Evolutionary conservation across 352 stramenopile species (phyloP), one percentile per base, ranked within the genome.

Genomic region (Phytophthora cactorum): DNA sequence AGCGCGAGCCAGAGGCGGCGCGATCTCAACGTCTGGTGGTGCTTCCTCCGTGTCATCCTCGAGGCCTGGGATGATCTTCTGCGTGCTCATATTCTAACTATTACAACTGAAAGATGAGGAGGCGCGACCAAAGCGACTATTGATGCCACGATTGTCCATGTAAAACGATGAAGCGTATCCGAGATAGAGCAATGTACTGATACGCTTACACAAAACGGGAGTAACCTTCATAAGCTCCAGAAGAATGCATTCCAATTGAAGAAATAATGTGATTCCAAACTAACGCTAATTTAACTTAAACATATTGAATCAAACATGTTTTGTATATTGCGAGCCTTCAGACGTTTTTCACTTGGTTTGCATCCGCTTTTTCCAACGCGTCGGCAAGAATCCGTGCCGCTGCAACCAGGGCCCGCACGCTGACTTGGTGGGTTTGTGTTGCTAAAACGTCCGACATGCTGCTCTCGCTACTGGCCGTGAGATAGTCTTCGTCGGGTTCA

Each of bases 361-460:
- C 39, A 10, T 74, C 71, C 38, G 62, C 69, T 43, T 76, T 65
- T 47, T 86, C 79, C 5, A 86, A 51, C 8, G 72, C 63, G 17
- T 86, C 77, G 0, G 79, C 77, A 28, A 88, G 77, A 25, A 84
- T 61, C 28, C 77, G 63, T 11, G 77, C 73, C 11, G 83, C 72
- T 1, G 67, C 68, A 34, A 88, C 68, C 11, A 88, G 49, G 17
- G 75, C 78, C 25, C 59, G 63, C 4, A 88, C 73, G 50, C 74
- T 75, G 31, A 78, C 52, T 41, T 70, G 51, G 0, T 78, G 66
- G 3, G 36, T 54, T 36, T 63, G 69, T 2, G 59, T 53, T 15
- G 68, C 66, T n/a, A 82, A 64, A 3, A 86, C 61, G 22, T 75
- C 67, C 2, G 44, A 29, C 49, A 68, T 64, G 28, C 43, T 74